Conservation (phyloP, 768 basidiomycete genomes). For the Auricularia sp. region DNA sequence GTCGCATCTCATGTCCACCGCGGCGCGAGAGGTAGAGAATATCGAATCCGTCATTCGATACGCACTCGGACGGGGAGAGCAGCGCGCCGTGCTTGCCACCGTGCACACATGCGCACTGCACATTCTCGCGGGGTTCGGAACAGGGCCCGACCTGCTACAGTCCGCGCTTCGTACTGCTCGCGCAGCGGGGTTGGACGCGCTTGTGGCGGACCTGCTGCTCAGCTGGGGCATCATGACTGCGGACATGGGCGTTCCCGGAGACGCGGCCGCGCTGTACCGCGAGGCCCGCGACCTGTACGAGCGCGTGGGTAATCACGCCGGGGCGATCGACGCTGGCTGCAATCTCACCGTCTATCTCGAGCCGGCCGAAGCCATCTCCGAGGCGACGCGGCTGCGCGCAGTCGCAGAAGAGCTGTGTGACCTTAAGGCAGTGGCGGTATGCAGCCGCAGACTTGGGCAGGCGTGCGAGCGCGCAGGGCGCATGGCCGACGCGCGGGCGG, state of each 20-base stretch:
- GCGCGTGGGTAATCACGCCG: background rate
- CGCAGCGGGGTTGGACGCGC: background rate
- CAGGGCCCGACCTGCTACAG: background rate
- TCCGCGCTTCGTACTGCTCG: background rate
- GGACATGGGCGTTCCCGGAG: background rate
- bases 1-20: too few relatives aligned
- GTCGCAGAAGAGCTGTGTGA: background rate
- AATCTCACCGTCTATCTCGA: background rate
- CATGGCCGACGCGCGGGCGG: too few relatives aligned
- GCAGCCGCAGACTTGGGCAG: background rate
- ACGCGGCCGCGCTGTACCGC: background rate
- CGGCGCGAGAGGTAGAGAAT: too few relatives aligned
- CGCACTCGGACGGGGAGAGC: too few relatives aligned
- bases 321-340: background rate
- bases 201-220: background rate
- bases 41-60: too few relatives aligned
- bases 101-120: too few relatives aligned
- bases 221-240: background rate
- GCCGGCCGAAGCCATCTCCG: background rate
- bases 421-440: background rate
- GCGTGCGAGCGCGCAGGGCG: background rate
- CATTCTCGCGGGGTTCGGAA: too few relatives aligned
- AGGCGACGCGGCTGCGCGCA: background rate
- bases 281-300: background rate
- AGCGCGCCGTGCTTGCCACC: too few relatives aligned